Percentiles rank a stretch among this genome's conserved stretches.
phyloP scores from a whole-genome alignment of 495 filamentous ascomycete genomes.

The Penicillium pulvis region DNA sequence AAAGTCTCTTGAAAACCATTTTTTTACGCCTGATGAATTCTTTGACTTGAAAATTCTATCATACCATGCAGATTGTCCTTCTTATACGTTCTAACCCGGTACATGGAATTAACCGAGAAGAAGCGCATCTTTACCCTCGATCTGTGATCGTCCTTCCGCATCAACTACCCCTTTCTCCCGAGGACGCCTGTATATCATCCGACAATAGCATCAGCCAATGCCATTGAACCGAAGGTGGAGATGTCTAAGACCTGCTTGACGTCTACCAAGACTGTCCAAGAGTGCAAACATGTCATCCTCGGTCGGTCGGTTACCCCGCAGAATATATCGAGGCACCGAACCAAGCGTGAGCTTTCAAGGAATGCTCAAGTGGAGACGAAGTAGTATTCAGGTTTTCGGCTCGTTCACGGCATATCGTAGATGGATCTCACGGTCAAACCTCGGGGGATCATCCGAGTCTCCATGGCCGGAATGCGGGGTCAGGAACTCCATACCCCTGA shows the following conservation, averaged over 20 bases:
- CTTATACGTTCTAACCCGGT: background rate
- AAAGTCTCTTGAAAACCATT: background rate
- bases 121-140: background rate
- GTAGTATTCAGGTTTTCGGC: background rate
- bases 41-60: background rate
- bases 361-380: no score
- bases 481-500: background rate
- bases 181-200: background rate
- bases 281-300: background rate
- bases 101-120: slow-evolving; percentile 2
- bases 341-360: background rate
- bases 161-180: background rate
- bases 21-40: background rate
- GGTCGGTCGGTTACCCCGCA: background rate
- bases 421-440: slow-evolving; percentile 6
- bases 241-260: background rate
- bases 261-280: background rate
- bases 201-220: background rate
- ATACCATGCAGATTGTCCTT: background rate
- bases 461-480: background rate
- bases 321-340: background rate
- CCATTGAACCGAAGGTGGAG: slow-evolving; percentile 1
- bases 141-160: background rate
- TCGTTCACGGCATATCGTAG: background rate
- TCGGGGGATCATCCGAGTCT: background rate